Evolutionary conservation across 441 rosid species (phyloP).

Genomic region (Dalechampia spathulata): DNA sequence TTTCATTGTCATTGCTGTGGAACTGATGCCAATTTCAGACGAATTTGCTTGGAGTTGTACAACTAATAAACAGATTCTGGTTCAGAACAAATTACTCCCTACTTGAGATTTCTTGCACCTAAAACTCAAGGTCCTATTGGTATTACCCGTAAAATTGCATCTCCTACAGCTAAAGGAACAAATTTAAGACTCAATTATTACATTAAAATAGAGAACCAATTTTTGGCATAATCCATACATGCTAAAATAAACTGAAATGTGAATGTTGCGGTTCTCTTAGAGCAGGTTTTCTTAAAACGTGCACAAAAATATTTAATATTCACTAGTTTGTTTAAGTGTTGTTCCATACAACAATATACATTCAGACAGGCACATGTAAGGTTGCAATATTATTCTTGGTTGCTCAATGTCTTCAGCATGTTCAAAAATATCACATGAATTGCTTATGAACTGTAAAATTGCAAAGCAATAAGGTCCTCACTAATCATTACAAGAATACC

Average conservation of each 20-base stretch:
- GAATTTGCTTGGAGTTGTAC: not conserved
- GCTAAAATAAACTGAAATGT: too few relatives aligned
- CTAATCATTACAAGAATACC: conserved; percentile 36
- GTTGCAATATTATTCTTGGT: not conserved
- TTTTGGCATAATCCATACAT: too few relatives aligned
- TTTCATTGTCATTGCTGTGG: not conserved
- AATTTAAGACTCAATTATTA: too few relatives aligned
- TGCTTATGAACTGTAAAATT: not conserved
- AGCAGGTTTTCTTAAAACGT: too few relatives aligned
- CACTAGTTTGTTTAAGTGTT: too few relatives aligned
- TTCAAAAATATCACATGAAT: not conserved
- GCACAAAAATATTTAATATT: too few relatives aligned
- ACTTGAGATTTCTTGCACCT: not conserved
- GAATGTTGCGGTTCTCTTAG: too few relatives aligned
- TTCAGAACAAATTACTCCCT: not conserved
- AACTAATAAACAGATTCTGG: not conserved
- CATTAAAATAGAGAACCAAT: too few relatives aligned
- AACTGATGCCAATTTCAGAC: not conserved
- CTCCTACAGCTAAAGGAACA: too few relatives aligned
- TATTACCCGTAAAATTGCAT: not conserved
- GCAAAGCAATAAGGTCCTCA: conserved; percentile 1
- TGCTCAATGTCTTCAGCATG: not conserved
- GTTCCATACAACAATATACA: too few relatives aligned
- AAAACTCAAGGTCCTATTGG: not conserved
- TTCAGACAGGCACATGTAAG: too few relatives aligned